Percentiles rank a stretch among this genome's conserved stretches.
Evolutionary conservation across 805 yeast species (phyloP).

Genomic region (Myxozyma vanderwaltii): DNA sequence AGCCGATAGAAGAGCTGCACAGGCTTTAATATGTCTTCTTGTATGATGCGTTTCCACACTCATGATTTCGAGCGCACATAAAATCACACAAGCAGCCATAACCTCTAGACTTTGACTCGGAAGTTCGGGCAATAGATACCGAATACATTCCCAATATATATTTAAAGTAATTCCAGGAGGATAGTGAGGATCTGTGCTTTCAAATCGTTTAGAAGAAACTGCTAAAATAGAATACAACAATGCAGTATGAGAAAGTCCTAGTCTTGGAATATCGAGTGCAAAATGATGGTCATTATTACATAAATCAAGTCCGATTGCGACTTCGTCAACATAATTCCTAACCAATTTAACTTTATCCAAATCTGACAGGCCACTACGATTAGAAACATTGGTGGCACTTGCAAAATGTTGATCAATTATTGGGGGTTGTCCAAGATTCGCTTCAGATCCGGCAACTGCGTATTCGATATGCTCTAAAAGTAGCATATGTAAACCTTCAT

Average conservation of each 20-base stretch:
- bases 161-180: slow-evolving; percentile 41
- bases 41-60: slow-evolving; percentile 46
- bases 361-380: not conserved
- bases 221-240: slow-evolving; percentile 43
- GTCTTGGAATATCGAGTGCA: slow-evolving; percentile 42
- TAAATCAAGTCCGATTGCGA: slow-evolving; percentile 46
- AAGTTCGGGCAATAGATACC: slow-evolving; percentile 14
- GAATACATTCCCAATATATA: slow-evolving; percentile 17
- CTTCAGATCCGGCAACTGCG: not conserved
- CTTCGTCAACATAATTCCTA: slow-evolving; percentile 43
- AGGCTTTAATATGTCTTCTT: slow-evolving; percentile 48
- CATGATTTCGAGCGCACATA: slow-evolving; percentile 50
- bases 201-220: slow-evolving; percentile 43
- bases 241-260: slow-evolving; percentile 40
- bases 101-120: slow-evolving; percentile 33
- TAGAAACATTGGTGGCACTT: not conserved
- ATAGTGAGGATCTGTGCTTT: slow-evolving; percentile 39
- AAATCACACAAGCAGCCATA: slow-evolving; percentile 47
- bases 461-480: not conserved
- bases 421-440: not conserved
- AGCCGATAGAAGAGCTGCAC: slow-evolving; percentile 46
- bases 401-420: not conserved
- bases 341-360: slow-evolving; percentile 3
- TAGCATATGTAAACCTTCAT: not conserved
- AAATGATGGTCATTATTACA: slow-evolving; percentile 44